Conservation (phyloP, 441 rosid species). For the Lepidium campestre region DNA sequence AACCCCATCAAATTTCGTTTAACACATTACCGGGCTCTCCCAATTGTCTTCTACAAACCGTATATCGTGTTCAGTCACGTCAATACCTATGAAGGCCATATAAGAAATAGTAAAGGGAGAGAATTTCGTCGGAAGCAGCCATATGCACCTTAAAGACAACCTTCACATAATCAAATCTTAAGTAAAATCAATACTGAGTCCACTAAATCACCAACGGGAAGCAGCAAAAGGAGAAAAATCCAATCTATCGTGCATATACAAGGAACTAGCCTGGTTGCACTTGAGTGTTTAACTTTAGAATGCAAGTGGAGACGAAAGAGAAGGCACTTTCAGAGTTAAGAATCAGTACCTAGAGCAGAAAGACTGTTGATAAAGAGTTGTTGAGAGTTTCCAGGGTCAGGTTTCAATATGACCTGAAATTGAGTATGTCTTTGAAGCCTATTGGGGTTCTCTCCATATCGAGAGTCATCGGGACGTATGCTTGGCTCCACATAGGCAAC, state of each 20-base stretch:
- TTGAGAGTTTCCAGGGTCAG: constrained; percentile 97
- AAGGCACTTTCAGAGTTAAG: not conserved
- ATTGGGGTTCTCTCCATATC: constrained; percentile 96
- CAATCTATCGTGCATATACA: not conserved
- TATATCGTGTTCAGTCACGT: constrained; percentile 78
- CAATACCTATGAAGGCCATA: constrained; percentile 55
- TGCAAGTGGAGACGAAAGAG: not conserved
- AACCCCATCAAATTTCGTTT: not conserved
- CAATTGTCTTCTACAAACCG: constrained; percentile 99
- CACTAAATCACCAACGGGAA: not conserved
- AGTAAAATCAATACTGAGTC: not conserved
- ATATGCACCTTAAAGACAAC: not conserved
- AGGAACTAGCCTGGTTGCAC: not conserved
- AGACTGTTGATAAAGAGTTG: constrained; percentile 88
- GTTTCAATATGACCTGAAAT: constrained; percentile 96
- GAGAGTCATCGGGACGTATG: constrained; percentile 94
- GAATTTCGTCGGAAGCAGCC: not conserved
- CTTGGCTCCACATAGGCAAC: constrained; percentile 98
- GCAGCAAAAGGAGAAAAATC: not conserved
- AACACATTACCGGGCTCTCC: constrained; percentile 90
- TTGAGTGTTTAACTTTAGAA: not conserved
- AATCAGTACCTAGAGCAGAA: constrained; percentile 73
- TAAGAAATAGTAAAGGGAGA: constrained; percentile 13
- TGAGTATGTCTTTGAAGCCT: constrained; percentile 98
- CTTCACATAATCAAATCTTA: not conserved